These are phyloP conservation scores for Malus hybrid DNA, from an alignment of 331 rosid species.

Conservation along the genomic window DNA sequence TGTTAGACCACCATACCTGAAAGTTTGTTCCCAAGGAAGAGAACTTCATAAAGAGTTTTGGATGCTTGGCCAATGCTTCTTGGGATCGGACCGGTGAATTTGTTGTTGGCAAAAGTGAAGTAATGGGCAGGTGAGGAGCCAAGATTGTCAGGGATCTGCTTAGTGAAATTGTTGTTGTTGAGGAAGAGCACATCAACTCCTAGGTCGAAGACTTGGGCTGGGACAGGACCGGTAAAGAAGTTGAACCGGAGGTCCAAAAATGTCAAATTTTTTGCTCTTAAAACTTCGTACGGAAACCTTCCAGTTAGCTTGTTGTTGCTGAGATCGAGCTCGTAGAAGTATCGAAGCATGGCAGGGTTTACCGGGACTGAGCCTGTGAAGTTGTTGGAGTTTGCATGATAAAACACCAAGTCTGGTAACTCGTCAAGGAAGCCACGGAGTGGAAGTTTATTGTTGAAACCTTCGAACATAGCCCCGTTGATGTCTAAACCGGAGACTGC, in stretches of 20 bases:
- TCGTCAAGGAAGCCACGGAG: constrained; percentile 21
- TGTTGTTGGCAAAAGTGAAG: constrained; percentile 64
- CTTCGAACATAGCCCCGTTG: constrained; percentile 20
- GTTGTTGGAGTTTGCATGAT: constrained; percentile 70
- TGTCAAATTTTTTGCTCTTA: constrained; percentile 10
- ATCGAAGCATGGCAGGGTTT: not conserved
- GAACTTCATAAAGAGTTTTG: constrained; percentile 51
- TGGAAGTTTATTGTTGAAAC: not conserved
- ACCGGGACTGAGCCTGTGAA: constrained; percentile 33
- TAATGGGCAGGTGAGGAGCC: constrained; percentile 54
- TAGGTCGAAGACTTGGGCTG: constrained; percentile 15
- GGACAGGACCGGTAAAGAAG: constrained; percentile 1
- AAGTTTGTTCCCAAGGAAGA: constrained; percentile 46
- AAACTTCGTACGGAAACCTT: constrained; percentile 35
- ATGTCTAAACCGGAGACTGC: constrained; percentile 51
- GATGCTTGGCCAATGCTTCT: constrained; percentile 41
- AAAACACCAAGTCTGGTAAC: constrained; percentile 37
- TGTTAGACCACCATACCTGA: constrained; percentile 23
- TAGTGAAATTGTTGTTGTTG: constrained; percentile 39
- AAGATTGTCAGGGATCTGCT: constrained; percentile 30
- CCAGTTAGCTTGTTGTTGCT: constrained; percentile 50
- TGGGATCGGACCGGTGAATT: constrained; percentile 52
- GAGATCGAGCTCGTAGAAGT: constrained; percentile 67
- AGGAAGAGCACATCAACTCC: constrained; percentile 51
- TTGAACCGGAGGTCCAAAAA: constrained; percentile 78